Percentiles rank a stretch among this genome's conserved stretches.
These are phyloP conservation scores for Trichocladium antarcticum DNA, from an alignment of 495 filamentous ascomycete species.

Conservation along the genomic window DNA sequence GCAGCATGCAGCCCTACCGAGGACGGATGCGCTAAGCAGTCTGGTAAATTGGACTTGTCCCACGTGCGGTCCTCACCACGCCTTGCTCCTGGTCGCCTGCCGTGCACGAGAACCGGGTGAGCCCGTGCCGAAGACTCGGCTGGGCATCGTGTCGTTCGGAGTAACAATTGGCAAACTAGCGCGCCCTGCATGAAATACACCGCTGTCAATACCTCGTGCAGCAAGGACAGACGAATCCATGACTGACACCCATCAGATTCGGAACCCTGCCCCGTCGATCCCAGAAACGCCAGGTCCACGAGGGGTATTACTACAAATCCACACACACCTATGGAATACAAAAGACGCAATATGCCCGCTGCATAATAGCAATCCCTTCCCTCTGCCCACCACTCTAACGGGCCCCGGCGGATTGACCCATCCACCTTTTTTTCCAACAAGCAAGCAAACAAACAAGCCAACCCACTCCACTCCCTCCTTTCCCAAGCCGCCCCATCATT, in stretches of 20 bases:
- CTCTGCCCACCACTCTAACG: no score
- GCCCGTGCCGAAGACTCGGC: no score
- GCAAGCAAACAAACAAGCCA: neutral
- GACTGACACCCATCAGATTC: neutral
- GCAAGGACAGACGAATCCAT: no score
- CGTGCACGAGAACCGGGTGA: no score
- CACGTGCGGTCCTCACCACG: no score
- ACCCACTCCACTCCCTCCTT: neutral
- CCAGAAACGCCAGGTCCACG: slow-evolving; percentile 5
- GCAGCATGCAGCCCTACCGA: slow-evolving; percentile 5
- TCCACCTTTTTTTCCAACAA: no score
- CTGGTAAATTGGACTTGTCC: neutral
- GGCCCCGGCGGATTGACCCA: no score
- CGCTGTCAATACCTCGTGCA: no score
- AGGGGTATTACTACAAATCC: slow-evolving; percentile 12
- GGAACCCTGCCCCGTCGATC: neutral
- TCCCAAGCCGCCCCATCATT: neutral
- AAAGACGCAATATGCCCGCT: neutral
- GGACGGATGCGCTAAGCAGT: neutral
- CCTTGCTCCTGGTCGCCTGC: no score
- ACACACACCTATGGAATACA: neutral
- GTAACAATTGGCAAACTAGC: no score
- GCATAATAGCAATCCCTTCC: neutral
- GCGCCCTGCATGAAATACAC: no score
- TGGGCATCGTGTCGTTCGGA: no score